Conservation (phyloP, 176 grass and related monocot genomes). For the Oryza coarctata region DNA sequence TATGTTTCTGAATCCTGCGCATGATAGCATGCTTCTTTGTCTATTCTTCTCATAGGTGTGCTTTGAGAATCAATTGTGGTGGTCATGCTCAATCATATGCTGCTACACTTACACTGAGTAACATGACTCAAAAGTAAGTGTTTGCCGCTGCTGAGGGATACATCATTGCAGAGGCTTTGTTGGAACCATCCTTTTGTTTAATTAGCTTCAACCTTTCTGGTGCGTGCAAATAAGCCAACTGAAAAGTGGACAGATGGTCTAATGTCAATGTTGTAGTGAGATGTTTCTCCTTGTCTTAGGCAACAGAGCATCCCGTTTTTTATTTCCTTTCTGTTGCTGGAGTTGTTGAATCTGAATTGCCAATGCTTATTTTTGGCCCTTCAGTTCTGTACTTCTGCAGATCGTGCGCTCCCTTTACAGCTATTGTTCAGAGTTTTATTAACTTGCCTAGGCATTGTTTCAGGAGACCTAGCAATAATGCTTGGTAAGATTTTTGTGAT, state of each 20-base stretch:
- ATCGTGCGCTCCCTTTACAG: background rate
- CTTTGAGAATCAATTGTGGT: background rate
- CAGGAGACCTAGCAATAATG: background rate
- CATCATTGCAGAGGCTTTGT: background rate
- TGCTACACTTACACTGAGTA: background rate
- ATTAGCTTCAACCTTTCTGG: background rate
- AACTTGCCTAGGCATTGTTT: background rate
- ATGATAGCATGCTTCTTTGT: background rate
- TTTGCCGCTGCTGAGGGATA: background rate
- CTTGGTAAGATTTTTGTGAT: background rate
- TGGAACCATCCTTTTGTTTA: background rate
- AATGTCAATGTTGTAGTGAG: constrained; percentile 7
- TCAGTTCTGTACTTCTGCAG: background rate
- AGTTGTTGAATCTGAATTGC: background rate
- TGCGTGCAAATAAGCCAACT: background rate
- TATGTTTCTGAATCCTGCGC: constrained; percentile 29
- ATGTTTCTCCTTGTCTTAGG: constrained; percentile 29
- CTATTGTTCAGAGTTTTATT: background rate
- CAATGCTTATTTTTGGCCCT: background rate
- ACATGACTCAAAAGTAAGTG: background rate
- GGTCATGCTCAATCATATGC: constrained; percentile 14
- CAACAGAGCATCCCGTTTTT: background rate
- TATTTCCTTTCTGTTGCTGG: background rate
- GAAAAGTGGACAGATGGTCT: background rate
- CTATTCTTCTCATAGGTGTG: background rate